Percentiles rank a stretch among this genome's conserved stretches.
phyloP scores from a whole-genome alignment of 371 early-diverging fungal genomes.

The Rhizopus sp. region DNA sequence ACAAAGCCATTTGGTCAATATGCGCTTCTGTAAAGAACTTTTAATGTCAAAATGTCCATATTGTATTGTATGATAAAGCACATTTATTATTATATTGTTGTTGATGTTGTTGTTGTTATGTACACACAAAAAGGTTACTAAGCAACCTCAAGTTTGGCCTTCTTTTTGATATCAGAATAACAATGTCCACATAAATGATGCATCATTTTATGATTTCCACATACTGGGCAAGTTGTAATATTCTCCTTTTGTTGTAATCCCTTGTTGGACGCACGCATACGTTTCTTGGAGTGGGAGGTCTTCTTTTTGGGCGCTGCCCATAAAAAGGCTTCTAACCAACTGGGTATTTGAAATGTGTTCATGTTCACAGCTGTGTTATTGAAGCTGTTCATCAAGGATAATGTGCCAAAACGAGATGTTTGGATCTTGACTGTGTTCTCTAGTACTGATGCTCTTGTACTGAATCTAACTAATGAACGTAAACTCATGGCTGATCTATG shows the following conservation, averaged over 20 bases:
- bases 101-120: background rate
- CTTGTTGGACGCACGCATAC: constrained; percentile 84
- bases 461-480: constrained; percentile 4
- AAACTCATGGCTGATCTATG: constrained; percentile 9
- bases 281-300: constrained; percentile 87
- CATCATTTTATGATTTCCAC: constrained; percentile 72
- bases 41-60: too few species aligned
- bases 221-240: constrained; percentile 71
- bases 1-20: too few species aligned
- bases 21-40: too few species aligned
- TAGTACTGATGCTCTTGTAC: constrained; percentile 2
- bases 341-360: constrained; percentile 39
- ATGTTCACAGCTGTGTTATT: constrained; percentile 15
- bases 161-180: constrained; percentile 65
- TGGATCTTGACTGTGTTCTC: constrained; percentile 8
- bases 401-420: constrained; percentile 20
- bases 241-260: constrained; percentile 75
- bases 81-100: too few species aligned
- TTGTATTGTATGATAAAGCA: too few species aligned
- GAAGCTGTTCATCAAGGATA: constrained; percentile 6
- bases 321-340: constrained; percentile 59
- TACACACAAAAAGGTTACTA: background rate
- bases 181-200: constrained; percentile 81
- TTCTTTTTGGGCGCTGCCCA: constrained; percentile 87
- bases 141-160: constrained; percentile 23